Evolutionary conservation across 805 yeast genomes (phyloP).

Genomic region (Wickerhamomyces sydowiorum): DNA sequence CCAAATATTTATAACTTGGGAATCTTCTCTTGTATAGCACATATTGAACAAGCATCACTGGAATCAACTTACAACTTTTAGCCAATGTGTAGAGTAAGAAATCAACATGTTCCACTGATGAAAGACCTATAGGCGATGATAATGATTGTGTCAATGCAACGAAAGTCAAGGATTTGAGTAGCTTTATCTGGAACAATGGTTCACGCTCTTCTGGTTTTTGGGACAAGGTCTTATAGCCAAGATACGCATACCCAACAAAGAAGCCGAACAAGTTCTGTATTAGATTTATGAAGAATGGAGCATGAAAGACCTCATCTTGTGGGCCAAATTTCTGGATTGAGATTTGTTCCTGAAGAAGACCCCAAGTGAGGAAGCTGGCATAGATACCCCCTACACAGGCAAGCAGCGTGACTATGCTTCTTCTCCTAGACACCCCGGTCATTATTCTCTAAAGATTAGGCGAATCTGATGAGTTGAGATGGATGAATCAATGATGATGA

Average conservation of each 20-base stretch:
- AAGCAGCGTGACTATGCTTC: conserved; percentile 12
- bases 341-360: conserved; percentile 84
- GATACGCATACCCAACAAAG: conserved; percentile 57
- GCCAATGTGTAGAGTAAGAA: conserved; percentile 81
- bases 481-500: neutral
- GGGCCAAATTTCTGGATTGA: conserved; percentile 68
- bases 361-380: conserved; percentile 86
- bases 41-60: conserved; percentile 85
- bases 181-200: conserved; percentile 11
- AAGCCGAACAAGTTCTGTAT: conserved; percentile 73
- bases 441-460: no score
- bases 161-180: conserved; percentile 16
- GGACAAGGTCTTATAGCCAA: conserved; percentile 28
- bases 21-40: conserved; percentile 63
- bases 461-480: no score
- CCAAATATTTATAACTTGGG: conserved; percentile 70
- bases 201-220: conserved; percentile 2
- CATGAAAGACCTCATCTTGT: conserved; percentile 51
- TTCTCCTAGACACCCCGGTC: neutral
- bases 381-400: conserved; percentile 62
- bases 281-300: conserved; percentile 73
- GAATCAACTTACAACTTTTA: conserved; percentile 89
- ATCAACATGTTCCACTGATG: conserved; percentile 76
- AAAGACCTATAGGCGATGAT: conserved; percentile 78
- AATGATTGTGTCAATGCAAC: conserved; percentile 56